phyloP scores from a whole-genome alignment of 1,139 yeast species.

The Eremothecium coryli region DNA sequence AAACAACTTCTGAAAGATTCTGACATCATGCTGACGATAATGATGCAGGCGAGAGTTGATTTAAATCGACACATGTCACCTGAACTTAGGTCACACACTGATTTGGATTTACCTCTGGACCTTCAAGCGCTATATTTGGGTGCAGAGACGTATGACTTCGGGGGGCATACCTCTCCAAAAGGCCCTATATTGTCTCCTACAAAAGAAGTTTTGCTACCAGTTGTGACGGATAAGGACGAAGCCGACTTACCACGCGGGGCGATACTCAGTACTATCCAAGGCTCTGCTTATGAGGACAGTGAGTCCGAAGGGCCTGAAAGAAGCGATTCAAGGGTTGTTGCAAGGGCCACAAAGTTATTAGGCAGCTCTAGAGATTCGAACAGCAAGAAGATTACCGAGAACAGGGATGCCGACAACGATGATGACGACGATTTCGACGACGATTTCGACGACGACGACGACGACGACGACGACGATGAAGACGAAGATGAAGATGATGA shows the following conservation, averaged over 20 bases:
- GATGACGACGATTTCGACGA: constrained; percentile 1
- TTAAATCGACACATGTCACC: constrained; percentile 5
- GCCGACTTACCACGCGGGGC: not conserved
- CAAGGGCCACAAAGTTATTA: not conserved
- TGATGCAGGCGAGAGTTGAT: constrained; percentile 4
- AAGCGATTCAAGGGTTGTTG: not conserved
- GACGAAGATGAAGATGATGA: constrained; percentile 3
- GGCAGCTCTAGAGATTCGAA: not conserved
- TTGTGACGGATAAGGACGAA: not conserved
- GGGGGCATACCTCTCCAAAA: constrained; percentile 2
- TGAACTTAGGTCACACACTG: constrained; percentile 3
- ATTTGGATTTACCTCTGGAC: constrained; percentile 13
- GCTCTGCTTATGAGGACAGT: not conserved
- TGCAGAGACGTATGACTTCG: constrained; percentile 10
- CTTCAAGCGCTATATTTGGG: constrained; percentile 15
- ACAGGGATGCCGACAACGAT: constrained; percentile 1
- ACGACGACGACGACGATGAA: constrained; percentile 4
- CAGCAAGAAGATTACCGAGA: constrained; percentile 1
- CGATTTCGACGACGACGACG: constrained; percentile 5
- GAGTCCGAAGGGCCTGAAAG: not conserved
- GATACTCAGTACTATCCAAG: not conserved
- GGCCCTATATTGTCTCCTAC: constrained; percentile 4
- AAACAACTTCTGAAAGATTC: constrained; percentile 1
- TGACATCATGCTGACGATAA: constrained; percentile 4
- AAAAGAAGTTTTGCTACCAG: constrained; percentile 2